phyloP scores from a whole-genome alignment of 495 filamentous ascomycete genomes.

The Penicillium samsonianum region DNA sequence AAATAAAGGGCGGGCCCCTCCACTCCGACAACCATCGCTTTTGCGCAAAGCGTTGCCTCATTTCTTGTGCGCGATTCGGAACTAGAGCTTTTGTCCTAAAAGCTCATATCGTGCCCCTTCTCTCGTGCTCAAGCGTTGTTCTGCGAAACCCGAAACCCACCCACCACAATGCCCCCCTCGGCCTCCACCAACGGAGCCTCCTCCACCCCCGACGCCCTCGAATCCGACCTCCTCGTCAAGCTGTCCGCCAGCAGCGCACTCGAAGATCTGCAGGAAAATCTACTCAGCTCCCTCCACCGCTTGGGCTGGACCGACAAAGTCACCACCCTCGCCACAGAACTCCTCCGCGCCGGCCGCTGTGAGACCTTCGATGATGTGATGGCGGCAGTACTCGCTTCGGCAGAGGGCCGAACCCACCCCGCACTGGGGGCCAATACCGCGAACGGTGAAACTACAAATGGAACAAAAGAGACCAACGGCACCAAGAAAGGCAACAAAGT shows the following conservation, averaged over 20 bases:
- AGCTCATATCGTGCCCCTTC: not conserved
- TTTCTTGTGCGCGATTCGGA: slow-evolving; percentile 1
- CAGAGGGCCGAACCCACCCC: slow-evolving; percentile 40
- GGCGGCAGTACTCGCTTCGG: slow-evolving; percentile 46
- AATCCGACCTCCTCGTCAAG: slow-evolving; percentile 48
- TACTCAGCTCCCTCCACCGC: slow-evolving; percentile 46
- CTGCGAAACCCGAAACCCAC: not conserved
- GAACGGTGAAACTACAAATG: slow-evolving; percentile 26
- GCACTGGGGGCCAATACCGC: slow-evolving; percentile 24
- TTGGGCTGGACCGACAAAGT: slow-evolving; percentile 47
- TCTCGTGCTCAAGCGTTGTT: not conserved
- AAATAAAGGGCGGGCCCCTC: slow-evolving; percentile 14
- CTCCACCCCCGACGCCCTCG: slow-evolving; percentile 40
- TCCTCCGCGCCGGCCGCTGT: slow-evolving; percentile 49
- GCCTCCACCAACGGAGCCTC: slow-evolving; percentile 24
- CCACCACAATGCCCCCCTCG: slow-evolving; percentile 30
- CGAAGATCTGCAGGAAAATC: slow-evolving; percentile 45
- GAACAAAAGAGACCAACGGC: slow-evolving; percentile 29
- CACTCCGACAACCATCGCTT: slow-evolving; percentile 4
- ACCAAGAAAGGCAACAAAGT: slow-evolving; percentile 27
- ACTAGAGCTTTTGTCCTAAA: slow-evolving; percentile 2
- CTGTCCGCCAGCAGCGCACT: slow-evolving; percentile 45
- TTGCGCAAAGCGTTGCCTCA: slow-evolving; percentile 3
- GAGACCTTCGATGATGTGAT: slow-evolving; percentile 51
- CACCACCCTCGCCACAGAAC: slow-evolving; percentile 41